These are phyloP conservation scores for Vickermania ingenoplastis DNA, from an alignment of 208 protist species.

Conservation along the genomic window DNA sequence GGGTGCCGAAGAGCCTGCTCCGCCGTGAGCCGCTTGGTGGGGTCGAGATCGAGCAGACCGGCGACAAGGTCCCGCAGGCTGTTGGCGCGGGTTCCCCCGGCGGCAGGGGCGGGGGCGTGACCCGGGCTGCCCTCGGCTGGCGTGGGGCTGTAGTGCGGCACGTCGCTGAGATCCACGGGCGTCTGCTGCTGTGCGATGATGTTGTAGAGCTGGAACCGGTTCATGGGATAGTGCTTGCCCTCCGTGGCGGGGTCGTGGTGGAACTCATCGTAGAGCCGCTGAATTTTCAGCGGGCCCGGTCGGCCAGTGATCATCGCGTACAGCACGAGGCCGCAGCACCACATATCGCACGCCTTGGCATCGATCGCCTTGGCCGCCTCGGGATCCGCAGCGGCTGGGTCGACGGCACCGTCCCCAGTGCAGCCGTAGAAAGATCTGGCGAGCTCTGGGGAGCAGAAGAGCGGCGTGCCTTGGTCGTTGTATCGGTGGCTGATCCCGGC, in stretches of 20 bases:
- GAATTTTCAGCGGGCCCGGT: conserved; percentile 33
- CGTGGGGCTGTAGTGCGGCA: conserved; percentile 30
- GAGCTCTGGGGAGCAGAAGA: conserved; percentile 84
- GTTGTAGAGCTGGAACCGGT: conserved; percentile 63
- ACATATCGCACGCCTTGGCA: conserved; percentile 62
- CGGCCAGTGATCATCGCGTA: conserved; percentile 70
- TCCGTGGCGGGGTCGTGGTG: conserved; percentile 1
- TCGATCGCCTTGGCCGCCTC: conserved; percentile 11
- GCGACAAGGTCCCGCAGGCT: conserved; percentile 49
- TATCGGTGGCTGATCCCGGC: conserved; percentile 41
- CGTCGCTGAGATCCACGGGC: conserved; percentile 31
- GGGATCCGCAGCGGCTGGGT: neutral
- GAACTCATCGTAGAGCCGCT: conserved; percentile 20
- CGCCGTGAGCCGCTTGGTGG: conserved; percentile 42
- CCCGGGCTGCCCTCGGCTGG: conserved; percentile 3
- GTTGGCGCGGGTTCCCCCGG: conserved; percentile 11
- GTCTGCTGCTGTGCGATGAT: conserved; percentile 35
- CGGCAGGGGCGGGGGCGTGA: neutral
- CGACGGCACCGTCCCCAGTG: conserved; percentile 1
- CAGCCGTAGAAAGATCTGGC: conserved; percentile 58
- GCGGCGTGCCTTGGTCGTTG: conserved; percentile 72
- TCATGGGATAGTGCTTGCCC: conserved; percentile 8
- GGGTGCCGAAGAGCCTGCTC: conserved; percentile 65
- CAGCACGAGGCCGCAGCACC: conserved; percentile 63
- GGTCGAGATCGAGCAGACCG: conserved; percentile 49